These are phyloP conservation scores for Tolypocladium endophyticum DNA, from an alignment of 2,329 filamentous ascomycete species.

Conservation along the genomic window DNA sequence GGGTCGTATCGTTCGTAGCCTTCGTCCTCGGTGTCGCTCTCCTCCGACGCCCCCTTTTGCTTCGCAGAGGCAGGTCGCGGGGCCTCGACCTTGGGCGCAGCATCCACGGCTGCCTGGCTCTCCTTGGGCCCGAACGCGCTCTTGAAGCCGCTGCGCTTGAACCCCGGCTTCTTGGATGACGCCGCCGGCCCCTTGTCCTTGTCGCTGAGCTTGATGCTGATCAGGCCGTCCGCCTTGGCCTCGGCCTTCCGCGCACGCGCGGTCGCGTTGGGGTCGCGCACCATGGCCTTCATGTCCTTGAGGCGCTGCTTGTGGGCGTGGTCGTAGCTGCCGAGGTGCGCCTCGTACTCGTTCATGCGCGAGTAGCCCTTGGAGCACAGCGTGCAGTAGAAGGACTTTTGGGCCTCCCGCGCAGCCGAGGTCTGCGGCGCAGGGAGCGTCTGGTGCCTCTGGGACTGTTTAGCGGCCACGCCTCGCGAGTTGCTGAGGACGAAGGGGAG, in stretches of 20 bases:
- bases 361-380: slow-evolving; percentile 91
- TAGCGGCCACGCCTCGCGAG: slow-evolving; percentile 27
- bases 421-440: slow-evolving; percentile 49
- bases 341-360: slow-evolving; percentile 92
- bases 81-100: not conserved
- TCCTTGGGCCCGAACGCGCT: slow-evolving; percentile 56
- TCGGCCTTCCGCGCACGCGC: slow-evolving; percentile 59
- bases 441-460: slow-evolving; percentile 36
- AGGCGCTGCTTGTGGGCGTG: slow-evolving; percentile 88
- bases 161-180: slow-evolving; percentile 51
- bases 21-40: slow-evolving; percentile 60
- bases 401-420: slow-evolving; percentile 59
- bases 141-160: slow-evolving; percentile 79
- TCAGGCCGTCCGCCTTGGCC: slow-evolving; percentile 57
- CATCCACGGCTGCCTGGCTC: slow-evolving; percentile 7
- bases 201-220: slow-evolving; percentile 52
- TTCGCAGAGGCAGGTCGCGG: slow-evolving; percentile 14
- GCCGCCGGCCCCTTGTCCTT: slow-evolving; percentile 13
- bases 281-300: slow-evolving; percentile 80
- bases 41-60: slow-evolving; percentile 17
- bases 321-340: slow-evolving; percentile 88
- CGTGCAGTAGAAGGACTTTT: slow-evolving; percentile 73
- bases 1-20: slow-evolving; percentile 61
- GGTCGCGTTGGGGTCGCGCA: slow-evolving; percentile 57
- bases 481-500: slow-evolving; percentile 26